phyloP scores from a whole-genome alignment of 345 rosid species.

The Syzygium oleosum region DNA sequence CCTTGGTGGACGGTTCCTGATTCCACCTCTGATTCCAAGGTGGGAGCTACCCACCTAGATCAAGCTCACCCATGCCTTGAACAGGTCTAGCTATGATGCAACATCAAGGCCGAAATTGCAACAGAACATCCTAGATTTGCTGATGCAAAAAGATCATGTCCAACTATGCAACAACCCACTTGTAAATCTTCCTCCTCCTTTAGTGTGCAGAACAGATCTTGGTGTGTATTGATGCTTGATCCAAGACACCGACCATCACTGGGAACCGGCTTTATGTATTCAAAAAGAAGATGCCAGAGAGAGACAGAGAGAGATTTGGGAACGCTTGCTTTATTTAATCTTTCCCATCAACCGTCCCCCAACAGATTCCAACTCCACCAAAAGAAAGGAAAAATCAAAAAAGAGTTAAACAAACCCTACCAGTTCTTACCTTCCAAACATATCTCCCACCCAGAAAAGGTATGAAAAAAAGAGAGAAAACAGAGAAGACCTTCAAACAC shows the following conservation, averaged over 20 bases:
- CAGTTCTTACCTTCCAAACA: conserved; percentile 3
- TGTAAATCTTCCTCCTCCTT: neutral
- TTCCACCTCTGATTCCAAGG: too few species aligned
- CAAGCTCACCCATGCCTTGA: neutral
- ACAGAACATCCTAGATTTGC: neutral
- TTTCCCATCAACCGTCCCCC: neutral
- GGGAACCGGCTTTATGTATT: neutral
- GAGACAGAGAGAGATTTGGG: neutral
- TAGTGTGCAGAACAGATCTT: neutral
- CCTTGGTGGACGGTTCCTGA: too few species aligned
- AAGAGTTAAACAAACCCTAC: neutral
- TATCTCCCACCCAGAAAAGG: neutral
- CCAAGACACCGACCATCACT: neutral
- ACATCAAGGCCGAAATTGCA: neutral
- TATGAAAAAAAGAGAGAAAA: neutral
- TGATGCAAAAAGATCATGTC: neutral
- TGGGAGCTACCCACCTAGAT: too few species aligned
- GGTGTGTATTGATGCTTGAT: neutral
- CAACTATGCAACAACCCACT: neutral
- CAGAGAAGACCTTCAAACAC: conserved; percentile 9
- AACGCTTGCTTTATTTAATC: neutral
- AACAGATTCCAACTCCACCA: conserved; percentile 4
- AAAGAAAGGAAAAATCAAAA: neutral
- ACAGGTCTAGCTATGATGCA: neutral
- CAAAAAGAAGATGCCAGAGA: neutral